Evolutionary conservation across 2,329 filamentous ascomycete genomes (phyloP).

Genomic region (Ophiosphaerella herpotricha): DNA sequence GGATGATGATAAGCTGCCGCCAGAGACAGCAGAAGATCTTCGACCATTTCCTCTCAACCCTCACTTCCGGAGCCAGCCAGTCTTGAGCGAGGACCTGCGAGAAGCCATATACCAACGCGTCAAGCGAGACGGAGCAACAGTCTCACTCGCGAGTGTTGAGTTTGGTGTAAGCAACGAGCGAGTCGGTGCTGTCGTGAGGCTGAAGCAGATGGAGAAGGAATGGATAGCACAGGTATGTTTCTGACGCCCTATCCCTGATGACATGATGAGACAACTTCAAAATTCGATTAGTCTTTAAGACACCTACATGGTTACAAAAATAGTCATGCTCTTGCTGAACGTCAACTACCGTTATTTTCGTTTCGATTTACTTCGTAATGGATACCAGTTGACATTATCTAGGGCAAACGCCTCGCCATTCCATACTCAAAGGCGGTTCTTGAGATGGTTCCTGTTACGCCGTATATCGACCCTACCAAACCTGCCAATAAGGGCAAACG

Average conservation of each 20-base stretch:
- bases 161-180: slow-evolving; percentile 80
- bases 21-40: slow-evolving; percentile 40
- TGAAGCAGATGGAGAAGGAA: slow-evolving; percentile 84
- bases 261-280: slow-evolving; percentile 71
- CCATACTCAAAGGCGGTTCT: slow-evolving; percentile 79
- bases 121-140: slow-evolving; percentile 62
- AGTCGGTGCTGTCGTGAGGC: slow-evolving; percentile 80
- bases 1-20: slow-evolving; percentile 31
- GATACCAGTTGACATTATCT: slow-evolving; percentile 2
- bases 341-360: slow-evolving; percentile 11
- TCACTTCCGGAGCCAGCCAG: slow-evolving; percentile 70
- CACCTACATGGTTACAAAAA: slow-evolving; percentile 84
- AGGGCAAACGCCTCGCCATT: slow-evolving; percentile 77
- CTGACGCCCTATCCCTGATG: slow-evolving; percentile 9
- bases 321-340: slow-evolving; percentile 75
- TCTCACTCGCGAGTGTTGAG: slow-evolving; percentile 78
- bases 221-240: slow-evolving; percentile 74
- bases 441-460: slow-evolving; percentile 75
- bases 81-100: slow-evolving; percentile 73
- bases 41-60: slow-evolving; percentile 75
- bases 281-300: slow-evolving; percentile 99
- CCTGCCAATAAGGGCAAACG: slow-evolving; percentile 40
- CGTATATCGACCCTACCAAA: slow-evolving; percentile 43
- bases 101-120: slow-evolving; percentile 76
- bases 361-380: slow-evolving; percentile 6